Conservation (phyloP, 352 stramenopile genomes). For the Phytopythium montanum region DNA sequence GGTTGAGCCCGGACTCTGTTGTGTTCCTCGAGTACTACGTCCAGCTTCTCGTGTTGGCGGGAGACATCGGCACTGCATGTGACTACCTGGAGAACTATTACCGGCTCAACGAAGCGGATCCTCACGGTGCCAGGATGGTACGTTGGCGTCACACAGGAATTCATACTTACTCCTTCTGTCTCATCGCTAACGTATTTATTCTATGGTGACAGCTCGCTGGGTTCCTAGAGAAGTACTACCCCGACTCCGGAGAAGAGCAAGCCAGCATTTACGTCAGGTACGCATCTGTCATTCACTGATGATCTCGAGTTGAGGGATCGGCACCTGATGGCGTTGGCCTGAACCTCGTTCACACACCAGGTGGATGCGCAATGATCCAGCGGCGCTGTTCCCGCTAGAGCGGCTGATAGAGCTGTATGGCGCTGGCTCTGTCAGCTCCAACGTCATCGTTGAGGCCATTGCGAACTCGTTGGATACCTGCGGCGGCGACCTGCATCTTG, state of each 20-base stretch:
- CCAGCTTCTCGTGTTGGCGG: constrained; percentile 59
- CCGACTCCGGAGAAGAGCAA: constrained; percentile 39
- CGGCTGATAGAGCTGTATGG: constrained; percentile 49
- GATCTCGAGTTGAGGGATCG: constrained; percentile 5
- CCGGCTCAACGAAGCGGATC: constrained; percentile 45
- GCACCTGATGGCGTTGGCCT: constrained; percentile 3
- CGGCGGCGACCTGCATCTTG: constrained; percentile 52
- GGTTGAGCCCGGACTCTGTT: constrained; percentile 43
- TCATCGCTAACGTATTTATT: constrained; percentile 1
- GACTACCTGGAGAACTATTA: constrained; percentile 78
- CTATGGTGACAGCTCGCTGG: constrained; percentile 22
- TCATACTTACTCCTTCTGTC: constrained; percentile 2
- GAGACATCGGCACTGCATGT: constrained; percentile 52
- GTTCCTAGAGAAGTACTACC: constrained; percentile 46
- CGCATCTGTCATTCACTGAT: neutral
- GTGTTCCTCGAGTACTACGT: constrained; percentile 75
- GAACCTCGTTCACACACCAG: constrained; percentile 34
- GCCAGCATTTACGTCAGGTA: constrained; percentile 31
- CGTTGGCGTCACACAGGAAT: neutral
- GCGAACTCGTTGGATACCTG: constrained; percentile 47
- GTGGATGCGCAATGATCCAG: constrained; percentile 57
- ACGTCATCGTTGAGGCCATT: constrained; percentile 31
- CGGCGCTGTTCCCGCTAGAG: constrained; percentile 35
- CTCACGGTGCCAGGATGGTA: constrained; percentile 72
- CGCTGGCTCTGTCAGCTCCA: constrained; percentile 30